Evolutionary conservation across 2,329 filamentous ascomycete species (phyloP), one percentile per base, ranked within the genome.

Genomic region (Torrubiellomyces zombiae): DNA sequence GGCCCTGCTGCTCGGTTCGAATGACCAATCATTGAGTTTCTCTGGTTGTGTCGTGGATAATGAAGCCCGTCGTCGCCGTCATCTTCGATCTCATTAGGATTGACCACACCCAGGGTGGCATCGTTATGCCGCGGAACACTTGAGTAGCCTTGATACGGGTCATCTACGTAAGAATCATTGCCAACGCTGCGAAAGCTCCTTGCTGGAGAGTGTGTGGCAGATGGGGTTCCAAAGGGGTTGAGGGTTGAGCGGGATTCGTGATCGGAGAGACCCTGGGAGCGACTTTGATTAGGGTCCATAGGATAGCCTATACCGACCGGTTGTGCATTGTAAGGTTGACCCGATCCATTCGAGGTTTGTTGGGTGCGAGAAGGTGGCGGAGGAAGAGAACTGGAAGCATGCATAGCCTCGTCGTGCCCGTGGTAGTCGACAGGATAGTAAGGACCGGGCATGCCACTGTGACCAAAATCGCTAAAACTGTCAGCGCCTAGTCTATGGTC

Each of bases 51-150:
- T 23, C 46, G 51, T 25, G 48, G 53, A 37, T 66, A 73, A 4
- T 66, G 60, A 25, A 89, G 62, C 2, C 77, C 82, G 44, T 92
- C 85, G 40, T 93, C 85, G 15, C 80, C 82, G 42, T 94, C 85
- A 45, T 93, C 85, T 13, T 67, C 67, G 34, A 93, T 85, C 9
- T 75, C 72, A 40, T 78, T 70, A 3, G 83, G 82, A 44, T 93
- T 74, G 30, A 89, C 64, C 2, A 67, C 55, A 19, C 66, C 65
- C 4, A 73, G 50, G 7, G 55, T 47, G 14, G 60, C 51, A 30
- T 62, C 60, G 16, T 50, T 60, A 49, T 43, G 52, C 19, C 48
- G 50, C 8, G 40, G 45, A 32, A 44, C 57, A 20, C 28, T 31
- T 22, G 51, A 66, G 39, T 67, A 68, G 36, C 65, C 62, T 28